Evolutionary conservation across 257 asterid genomes (phyloP).

Genomic region (Plantago elongata): DNA sequence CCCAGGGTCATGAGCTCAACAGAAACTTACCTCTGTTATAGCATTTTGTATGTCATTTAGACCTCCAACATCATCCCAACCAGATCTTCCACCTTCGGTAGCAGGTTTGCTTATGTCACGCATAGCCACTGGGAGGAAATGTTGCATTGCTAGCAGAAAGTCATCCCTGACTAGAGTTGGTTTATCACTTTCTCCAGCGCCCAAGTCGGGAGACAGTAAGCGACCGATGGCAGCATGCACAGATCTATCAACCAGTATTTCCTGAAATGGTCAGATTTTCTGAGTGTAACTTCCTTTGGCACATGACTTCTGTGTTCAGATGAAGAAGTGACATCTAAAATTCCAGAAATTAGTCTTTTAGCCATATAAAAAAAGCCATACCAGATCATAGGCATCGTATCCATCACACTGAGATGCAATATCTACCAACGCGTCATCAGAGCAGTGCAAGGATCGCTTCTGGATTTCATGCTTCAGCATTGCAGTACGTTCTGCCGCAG

Average conservation of each 20-base stretch:
- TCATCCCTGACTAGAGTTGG: constrained; percentile 63
- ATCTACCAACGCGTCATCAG: constrained; percentile 60
- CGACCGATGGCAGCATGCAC: constrained; percentile 89
- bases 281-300: constrained; percentile 1
- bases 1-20: not conserved
- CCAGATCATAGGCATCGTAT: constrained; percentile 97
- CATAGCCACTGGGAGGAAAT: constrained; percentile 95
- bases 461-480: constrained; percentile 72
- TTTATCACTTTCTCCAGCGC: constrained; percentile 33
- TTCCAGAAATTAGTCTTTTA: constrained; percentile 10
- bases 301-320: constrained; percentile 10
- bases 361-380: constrained; percentile 26
- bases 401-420: constrained; percentile 95
- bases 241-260: constrained; percentile 88
- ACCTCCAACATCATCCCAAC: constrained; percentile 99
- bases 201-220: constrained; percentile 45
- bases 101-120: constrained; percentile 86
- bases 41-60: constrained; percentile 73
- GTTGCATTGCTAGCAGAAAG: constrained; percentile 73
- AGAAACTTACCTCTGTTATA: constrained; percentile 65
- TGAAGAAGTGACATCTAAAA: constrained; percentile 9
- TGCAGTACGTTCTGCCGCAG: constrained; percentile 83
- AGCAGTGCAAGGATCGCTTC: constrained; percentile 76
- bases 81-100: constrained; percentile 67
- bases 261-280: constrained; percentile 35